Conservation (phyloP, 805 yeast species). For the Yamadazyma insecticola region DNA sequence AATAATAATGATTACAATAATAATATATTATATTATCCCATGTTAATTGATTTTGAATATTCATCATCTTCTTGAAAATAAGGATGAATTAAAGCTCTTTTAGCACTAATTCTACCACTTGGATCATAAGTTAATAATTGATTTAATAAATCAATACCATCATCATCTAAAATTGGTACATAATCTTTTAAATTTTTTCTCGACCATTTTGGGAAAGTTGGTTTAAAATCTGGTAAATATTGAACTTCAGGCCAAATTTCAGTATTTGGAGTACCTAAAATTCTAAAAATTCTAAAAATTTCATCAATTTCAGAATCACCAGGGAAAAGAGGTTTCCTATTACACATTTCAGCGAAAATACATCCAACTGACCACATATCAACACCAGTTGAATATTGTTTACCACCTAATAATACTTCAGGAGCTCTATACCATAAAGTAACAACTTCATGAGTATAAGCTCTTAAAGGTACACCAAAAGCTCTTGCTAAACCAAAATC, state of each 20-base stretch:
- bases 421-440: constrained; percentile 98
- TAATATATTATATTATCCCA: constrained; percentile 27
- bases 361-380: constrained; percentile 99
- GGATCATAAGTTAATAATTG: constrained; percentile 88
- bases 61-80: constrained; percentile 56
- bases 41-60: constrained; percentile 34
- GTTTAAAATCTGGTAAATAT: constrained; percentile 86
- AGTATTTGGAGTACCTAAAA: constrained; percentile 92
- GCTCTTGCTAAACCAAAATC: constrained; percentile 96
- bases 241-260: constrained; percentile 93
- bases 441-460: constrained; percentile 97
- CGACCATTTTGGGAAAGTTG: constrained; percentile 88
- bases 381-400: constrained; percentile 95
- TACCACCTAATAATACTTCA: constrained; percentile 90
- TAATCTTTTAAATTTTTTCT: constrained; percentile 64
- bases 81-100: constrained; percentile 85
- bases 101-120: constrained; percentile 88
- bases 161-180: constrained; percentile 75
- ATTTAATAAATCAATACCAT: constrained; percentile 80
- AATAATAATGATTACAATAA: too few species aligned
- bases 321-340: constrained; percentile 90
- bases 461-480: constrained; percentile 93
- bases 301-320: constrained; percentile 98
- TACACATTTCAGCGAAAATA: constrained; percentile 96
- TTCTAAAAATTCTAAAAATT: constrained; percentile 85